Evolutionary conservation across 192 early-diverging fungal species (phyloP), one percentile per base, ranked within the genome.

Genomic region (Backusella sp.): DNA sequence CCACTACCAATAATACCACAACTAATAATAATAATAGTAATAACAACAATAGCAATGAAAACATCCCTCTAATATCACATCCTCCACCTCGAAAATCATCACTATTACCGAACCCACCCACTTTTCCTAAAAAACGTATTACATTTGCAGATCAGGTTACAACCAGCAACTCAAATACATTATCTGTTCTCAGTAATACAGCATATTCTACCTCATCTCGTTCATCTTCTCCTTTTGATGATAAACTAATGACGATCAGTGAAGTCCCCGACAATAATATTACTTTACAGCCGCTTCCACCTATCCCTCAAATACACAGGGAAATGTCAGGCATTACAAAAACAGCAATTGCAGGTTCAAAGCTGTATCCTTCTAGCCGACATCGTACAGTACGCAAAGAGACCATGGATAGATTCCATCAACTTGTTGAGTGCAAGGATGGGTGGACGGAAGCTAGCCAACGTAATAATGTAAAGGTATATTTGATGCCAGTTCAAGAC

Each of bases 71-170:
- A 12, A n/a, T 23, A 44, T 69, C 41, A 73, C 78, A 30, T 75
- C 82, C 73, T 52, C 79, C 84, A 78, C 82, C 78, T 62, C 78
- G 73, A 82, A 73, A n/a, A 66, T 84, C 56, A 66, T 84, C 72
- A 73, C 68, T 42, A 62, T 12, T 28, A 62, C 3, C 56, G 46
- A 75, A 73, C 52, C 65, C 21, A 49, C 73, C 32, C 49, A 75
- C 8, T 17, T 21, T 46, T 42, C 11, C 62, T 15, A 66, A 19
- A 9, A 66, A 41, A 2, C 62, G 42, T 21, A 67, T 75, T 26
- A 68, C 46, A n/a, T 75, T 75, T 75, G 66, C 74, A 30, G 66
- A 75, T 32, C 39, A 73, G 3, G 56, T 73, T 23, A 21, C 37
- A 17, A 26, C 42, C 1, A 21, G 34, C 7, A 32, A 6, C 23